These are phyloP conservation scores for Dipodascus geniculatus DNA, from an alignment of 805 yeast species.

Conservation along the genomic window DNA sequence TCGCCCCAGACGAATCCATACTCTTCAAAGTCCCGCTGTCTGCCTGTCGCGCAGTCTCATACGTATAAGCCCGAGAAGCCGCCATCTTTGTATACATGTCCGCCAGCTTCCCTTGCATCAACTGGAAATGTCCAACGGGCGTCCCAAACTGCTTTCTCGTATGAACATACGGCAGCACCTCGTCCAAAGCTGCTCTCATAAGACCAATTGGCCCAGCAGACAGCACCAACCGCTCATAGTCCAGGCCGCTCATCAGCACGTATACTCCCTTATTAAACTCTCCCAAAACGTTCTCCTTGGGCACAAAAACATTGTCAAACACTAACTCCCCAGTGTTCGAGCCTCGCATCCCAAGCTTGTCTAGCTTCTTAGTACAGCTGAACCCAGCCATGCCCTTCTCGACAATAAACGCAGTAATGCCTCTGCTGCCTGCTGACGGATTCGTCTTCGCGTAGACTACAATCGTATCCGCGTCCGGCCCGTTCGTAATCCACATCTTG, in stretches of 20 bases:
- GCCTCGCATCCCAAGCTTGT: constrained; percentile 26
- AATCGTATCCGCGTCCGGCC: constrained; percentile 23
- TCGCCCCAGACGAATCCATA: constrained; percentile 25
- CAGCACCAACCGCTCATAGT: constrained; percentile 22
- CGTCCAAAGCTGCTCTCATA: constrained; percentile 24
- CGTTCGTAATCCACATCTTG: constrained; percentile 26
- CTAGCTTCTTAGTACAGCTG: constrained; percentile 22
- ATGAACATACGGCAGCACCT: constrained; percentile 23
- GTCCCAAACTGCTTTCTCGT: constrained; percentile 23
- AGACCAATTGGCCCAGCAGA: constrained; percentile 24
- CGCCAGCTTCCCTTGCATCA: constrained; percentile 24
- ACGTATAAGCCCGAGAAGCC: constrained; percentile 21
- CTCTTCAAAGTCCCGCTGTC: constrained; percentile 19
- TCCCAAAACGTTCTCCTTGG: constrained; percentile 23
- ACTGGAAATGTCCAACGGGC: constrained; percentile 23
- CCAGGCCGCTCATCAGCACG: constrained; percentile 24
- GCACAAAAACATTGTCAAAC: constrained; percentile 23
- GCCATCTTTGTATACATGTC: constrained; percentile 26
- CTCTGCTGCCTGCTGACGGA: constrained; percentile 21
- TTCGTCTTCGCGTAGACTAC: constrained; percentile 25
- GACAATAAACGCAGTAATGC: constrained; percentile 23
- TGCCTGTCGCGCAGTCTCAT: constrained; percentile 19
- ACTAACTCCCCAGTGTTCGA: constrained; percentile 25
- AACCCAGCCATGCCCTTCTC: constrained; percentile 22
- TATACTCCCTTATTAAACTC: constrained; percentile 21